Base-by-base conservation (phyloP, 1,139 yeast genomes). In the Yamadazyma trypodendri region DNA sequence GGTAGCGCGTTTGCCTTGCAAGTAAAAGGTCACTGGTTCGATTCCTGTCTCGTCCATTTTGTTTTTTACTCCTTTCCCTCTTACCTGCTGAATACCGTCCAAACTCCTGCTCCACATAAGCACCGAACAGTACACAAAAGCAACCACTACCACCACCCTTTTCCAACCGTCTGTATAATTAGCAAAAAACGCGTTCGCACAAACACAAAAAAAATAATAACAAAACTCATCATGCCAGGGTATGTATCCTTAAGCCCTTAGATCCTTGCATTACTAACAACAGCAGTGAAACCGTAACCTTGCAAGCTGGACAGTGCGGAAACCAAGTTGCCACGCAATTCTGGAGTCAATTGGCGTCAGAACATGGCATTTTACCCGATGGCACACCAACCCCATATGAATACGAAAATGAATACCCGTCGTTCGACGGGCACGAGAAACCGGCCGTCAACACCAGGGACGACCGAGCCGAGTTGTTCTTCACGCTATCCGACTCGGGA, bases 271-370 rank as follows among this genome's bases (percentile, higher is more conserved):
- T 13, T 55, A 60, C 72, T 63, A 65, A 67, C 70, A 21, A 11
- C 13, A 13, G n/a, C 21, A 63, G 72, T 3, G 70, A 63, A 50
- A 67, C 72, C 3, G 57, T 72, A 11, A 68, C 75, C 11, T 50
- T 72, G 23, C 77, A 71, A 49, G 66, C 68, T 39, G 89, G 96
- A 22, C 98, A 92, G 63, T 94, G 98, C 64, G 98, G 98, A 37
- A 92, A 92, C 61, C 98, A 92, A 58, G 84, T 92, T 1, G 97
- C 97, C 15, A 78, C 86, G 39, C 86, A 86, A 57, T 92, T 90
- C 58, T 92, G 98, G 98, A 76, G 81, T 36, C 97, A 89, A 60
- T 63, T 92, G 40, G 87, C 96, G 34, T 62, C 69, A 28, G 98
- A 92, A 53, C 98, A 92, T 56, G 96, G 95, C 0, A 83, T 92